Conservation (phyloP, 805 yeast species). For the Starmera quercuum region DNA sequence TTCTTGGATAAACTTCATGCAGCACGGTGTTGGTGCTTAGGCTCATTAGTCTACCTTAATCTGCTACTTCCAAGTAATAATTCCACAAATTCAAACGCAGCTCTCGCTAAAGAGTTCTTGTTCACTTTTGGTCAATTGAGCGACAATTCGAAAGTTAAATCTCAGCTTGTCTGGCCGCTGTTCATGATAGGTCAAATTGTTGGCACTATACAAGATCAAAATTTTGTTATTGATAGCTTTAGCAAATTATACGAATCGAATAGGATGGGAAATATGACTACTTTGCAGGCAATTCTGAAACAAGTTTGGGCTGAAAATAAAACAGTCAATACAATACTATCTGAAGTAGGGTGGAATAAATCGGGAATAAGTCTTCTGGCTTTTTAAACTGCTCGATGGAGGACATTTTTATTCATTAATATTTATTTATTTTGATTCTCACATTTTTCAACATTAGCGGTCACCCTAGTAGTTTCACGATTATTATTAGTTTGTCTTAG, state of each 20-base stretch:
- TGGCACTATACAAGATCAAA: background rate
- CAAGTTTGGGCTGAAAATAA: background rate
- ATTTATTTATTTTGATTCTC: background rate
- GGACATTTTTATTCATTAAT: too few relatives aligned
- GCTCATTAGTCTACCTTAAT: background rate
- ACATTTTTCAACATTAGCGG: too few relatives aligned
- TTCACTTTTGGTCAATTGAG: background rate
- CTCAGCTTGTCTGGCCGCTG: background rate
- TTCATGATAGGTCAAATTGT: background rate
- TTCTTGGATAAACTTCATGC: background rate
- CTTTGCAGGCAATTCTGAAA: background rate
- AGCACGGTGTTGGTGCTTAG: background rate
- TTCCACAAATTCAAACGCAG: background rate
- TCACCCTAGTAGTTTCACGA: too few relatives aligned
- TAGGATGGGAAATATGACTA: background rate
- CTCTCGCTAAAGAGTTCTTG: background rate
- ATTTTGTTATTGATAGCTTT: background rate
- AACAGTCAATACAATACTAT: background rate
- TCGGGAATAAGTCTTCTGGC: background rate
- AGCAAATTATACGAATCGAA: background rate
- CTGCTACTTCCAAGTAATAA: background rate
- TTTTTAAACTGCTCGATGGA: too few relatives aligned
- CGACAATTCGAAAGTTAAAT: background rate
- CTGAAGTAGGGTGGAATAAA: background rate
- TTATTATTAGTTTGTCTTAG: too few relatives aligned